Percentiles rank a stretch among this genome's conserved stretches.
These are phyloP conservation scores for Phycomyces nitens DNA, from an alignment of 192 early-diverging fungal species.

Conservation along the genomic window DNA sequence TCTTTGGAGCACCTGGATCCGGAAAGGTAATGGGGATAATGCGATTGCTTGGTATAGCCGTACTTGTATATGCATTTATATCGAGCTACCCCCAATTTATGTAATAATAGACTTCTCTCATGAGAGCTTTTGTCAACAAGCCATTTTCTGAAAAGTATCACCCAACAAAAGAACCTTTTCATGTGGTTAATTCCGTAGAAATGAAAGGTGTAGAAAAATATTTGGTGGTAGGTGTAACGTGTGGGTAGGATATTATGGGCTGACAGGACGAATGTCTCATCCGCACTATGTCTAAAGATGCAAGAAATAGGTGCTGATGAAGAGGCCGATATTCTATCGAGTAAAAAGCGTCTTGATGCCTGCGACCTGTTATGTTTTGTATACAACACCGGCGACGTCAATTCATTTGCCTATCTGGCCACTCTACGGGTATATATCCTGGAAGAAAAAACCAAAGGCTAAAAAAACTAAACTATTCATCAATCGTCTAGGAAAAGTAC, in stretches of 20 bases:
- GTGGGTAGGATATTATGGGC: background rate
- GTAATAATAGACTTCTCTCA: constrained; percentile 59
- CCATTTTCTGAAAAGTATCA: constrained; percentile 71
- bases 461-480: background rate
- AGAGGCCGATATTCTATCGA: constrained; percentile 88
- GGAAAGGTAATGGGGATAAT: constrained; percentile 69
- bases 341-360: constrained; percentile 77
- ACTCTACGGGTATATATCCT: constrained; percentile 61
- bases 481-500: constrained; percentile 61
- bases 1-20: constrained; percentile 88
- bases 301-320: constrained; percentile 87
- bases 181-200: constrained; percentile 93
- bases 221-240: constrained; percentile 65
- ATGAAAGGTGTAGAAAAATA: constrained; percentile 93
- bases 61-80: too few relatives aligned
- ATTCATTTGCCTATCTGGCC: constrained; percentile 91
- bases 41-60: background rate
- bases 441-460: background rate
- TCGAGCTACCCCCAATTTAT: too few relatives aligned
- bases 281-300: constrained; percentile 52
- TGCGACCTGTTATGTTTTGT: constrained; percentile 94
- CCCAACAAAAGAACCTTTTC: constrained; percentile 72
- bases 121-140: constrained; percentile 85
- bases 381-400: constrained; percentile 91
- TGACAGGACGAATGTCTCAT: background rate